Conservation (phyloP, 352 stramenopile species). For the Phytophthora tubulina region DNA sequence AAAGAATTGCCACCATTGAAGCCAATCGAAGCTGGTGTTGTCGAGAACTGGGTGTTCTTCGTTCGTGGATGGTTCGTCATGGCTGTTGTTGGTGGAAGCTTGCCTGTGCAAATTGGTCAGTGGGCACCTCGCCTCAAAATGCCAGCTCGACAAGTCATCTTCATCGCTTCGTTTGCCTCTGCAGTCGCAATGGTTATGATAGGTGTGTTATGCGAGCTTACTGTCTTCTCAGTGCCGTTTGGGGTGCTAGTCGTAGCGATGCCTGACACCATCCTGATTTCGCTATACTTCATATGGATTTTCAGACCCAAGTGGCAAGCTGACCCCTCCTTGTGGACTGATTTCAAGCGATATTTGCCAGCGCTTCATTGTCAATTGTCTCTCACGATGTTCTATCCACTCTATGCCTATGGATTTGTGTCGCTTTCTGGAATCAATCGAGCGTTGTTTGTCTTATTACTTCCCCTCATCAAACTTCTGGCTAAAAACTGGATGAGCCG, state of each 20-base stretch:
- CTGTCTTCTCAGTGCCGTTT: background rate
- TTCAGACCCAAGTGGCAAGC: background rate
- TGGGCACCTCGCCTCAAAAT: background rate
- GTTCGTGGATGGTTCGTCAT: background rate
- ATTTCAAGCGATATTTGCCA: background rate
- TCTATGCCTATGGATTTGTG: background rate
- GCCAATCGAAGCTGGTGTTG: background rate
- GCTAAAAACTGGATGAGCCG: background rate
- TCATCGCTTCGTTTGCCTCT: background rate
- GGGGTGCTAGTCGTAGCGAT: background rate
- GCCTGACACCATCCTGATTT: background rate
- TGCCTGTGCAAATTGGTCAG: background rate
- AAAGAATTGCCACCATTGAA: background rate
- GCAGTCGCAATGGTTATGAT: background rate
- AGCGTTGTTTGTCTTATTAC: background rate
- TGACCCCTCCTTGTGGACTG: background rate
- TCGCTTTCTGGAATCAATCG: background rate
- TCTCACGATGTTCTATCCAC: background rate
- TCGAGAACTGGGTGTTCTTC: background rate
- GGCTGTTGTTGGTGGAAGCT: background rate
- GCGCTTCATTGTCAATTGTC: background rate
- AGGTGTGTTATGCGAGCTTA: background rate
- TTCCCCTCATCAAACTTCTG: background rate
- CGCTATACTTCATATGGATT: background rate
- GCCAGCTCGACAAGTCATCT: background rate